These are phyloP conservation scores for Ascochyta pisi DNA, from an alignment of 2,329 filamentous ascomycete species.

Conservation along the genomic window DNA sequence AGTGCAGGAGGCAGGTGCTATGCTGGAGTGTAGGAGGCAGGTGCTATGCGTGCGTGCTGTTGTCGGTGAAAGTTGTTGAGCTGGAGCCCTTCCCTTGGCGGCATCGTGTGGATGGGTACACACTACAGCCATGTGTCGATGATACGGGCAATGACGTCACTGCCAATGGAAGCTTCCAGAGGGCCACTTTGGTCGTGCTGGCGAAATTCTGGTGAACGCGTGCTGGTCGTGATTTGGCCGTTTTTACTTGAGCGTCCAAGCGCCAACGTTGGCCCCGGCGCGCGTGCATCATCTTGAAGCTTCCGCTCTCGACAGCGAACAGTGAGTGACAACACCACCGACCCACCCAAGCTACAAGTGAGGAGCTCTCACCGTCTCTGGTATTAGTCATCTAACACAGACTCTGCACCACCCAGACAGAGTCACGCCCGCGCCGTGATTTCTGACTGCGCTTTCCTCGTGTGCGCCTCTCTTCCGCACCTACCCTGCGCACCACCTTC, in stretches of 20 bases:
- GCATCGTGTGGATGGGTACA: too few relatives aligned
- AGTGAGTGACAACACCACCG: constrained; percentile 23
- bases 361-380: constrained; percentile 15
- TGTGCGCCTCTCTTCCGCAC: constrained; percentile 9
- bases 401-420: constrained; percentile 24
- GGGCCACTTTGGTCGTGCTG: neutral
- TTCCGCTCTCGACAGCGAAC: constrained; percentile 13
- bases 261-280: neutral
- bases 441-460: constrained; percentile 6
- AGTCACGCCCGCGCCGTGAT: constrained; percentile 49
- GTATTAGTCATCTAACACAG: constrained; percentile 19
- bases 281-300: constrained; percentile 20
- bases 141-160: constrained; percentile 9
- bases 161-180: constrained; percentile 10
- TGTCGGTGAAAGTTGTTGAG: too few relatives aligned
- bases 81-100: too few relatives aligned
- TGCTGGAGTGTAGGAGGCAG: too few relatives aligned
- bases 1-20: neutral
- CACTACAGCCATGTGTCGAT: too few relatives aligned
- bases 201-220: constrained; percentile 10
- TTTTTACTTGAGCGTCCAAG: constrained; percentile 21
- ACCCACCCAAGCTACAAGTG: constrained; percentile 20
- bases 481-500: constrained; percentile 12
- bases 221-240: constrained; percentile 14
- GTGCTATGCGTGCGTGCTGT: neutral